phyloP scores from a whole-genome alignment of 2,329 filamentous ascomycete genomes.

The Alternaria infectoria region DNA sequence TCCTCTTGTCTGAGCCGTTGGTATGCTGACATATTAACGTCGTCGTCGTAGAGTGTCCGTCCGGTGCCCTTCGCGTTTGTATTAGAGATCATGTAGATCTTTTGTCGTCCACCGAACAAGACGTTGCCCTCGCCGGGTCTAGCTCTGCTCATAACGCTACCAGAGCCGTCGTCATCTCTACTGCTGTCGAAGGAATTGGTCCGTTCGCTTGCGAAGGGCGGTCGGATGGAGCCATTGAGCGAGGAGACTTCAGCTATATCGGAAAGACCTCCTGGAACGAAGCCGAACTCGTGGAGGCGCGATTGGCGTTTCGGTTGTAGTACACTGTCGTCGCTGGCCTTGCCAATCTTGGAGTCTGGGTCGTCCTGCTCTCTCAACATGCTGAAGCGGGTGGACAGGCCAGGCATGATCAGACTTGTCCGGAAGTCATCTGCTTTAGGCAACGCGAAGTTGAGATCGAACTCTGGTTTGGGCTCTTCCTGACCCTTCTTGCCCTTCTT shows the following conservation, averaged over 20 bases:
- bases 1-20: slow-evolving; percentile 71
- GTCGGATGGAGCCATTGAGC: slow-evolving; percentile 60
- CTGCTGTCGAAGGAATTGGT: slow-evolving; percentile 69
- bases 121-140: slow-evolving; percentile 89
- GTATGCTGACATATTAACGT: slow-evolving; percentile 82
- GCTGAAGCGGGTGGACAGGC: slow-evolving; percentile 91
- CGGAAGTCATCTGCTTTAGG: slow-evolving; percentile 89
- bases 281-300: slow-evolving; percentile 74
- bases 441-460: slow-evolving; percentile 76
- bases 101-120: slow-evolving; percentile 92
- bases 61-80: slow-evolving; percentile 54
- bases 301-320: slow-evolving; percentile 83
- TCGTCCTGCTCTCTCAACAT: slow-evolving; percentile 97
- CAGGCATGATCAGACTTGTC: slow-evolving; percentile 94
- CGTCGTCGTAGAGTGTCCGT: slow-evolving; percentile 83
- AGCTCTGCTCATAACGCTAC: slow-evolving; percentile 82
- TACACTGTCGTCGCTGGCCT: slow-evolving; percentile 94
- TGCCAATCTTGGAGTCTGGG: slow-evolving; percentile 84
- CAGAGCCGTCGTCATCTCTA: slow-evolving; percentile 70
- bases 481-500: slow-evolving; percentile 61
- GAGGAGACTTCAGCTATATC: slow-evolving; percentile 95
- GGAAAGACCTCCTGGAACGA: slow-evolving; percentile 64
- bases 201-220: slow-evolving; percentile 66
- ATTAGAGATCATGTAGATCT: slow-evolving; percentile 83
- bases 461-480: slow-evolving; percentile 63